phyloP scores from a whole-genome alignment of 1,284 basidiomycete genomes.

The Cutaneotrichosporon cavernicola region DNA sequence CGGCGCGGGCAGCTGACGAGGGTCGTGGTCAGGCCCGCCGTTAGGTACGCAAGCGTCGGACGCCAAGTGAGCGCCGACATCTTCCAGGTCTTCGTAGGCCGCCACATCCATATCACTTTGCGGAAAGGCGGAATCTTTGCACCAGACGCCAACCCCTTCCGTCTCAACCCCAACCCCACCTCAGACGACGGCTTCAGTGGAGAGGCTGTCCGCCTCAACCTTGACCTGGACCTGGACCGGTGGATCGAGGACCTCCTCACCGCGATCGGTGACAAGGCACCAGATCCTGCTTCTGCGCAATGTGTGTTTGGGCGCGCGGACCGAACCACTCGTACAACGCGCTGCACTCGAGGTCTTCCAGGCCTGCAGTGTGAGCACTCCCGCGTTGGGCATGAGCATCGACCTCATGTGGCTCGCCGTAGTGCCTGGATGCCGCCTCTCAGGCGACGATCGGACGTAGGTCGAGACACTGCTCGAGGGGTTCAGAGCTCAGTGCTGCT shows the following conservation, averaged over 20 bases:
- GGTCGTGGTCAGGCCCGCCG: neutral
- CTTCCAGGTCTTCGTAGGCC: no score
- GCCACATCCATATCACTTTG: no score
- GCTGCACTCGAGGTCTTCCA: constrained; percentile 46
- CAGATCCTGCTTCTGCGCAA: no score
- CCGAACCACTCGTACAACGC: constrained; percentile 53
- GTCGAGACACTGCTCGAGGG: constrained; percentile 55
- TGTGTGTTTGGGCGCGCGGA: no score
- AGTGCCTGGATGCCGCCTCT: constrained; percentile 56
- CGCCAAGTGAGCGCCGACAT: no score
- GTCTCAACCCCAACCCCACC: no score
- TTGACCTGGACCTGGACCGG: constrained; percentile 51
- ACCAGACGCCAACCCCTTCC: neutral
- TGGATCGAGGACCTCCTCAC: constrained; percentile 48
- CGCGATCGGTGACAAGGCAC: constrained; percentile 25
- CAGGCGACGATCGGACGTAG: constrained; percentile 51
- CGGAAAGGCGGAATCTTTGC: no score
- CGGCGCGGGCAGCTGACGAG: no score
- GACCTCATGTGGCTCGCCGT: constrained; percentile 57
- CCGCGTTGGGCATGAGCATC: constrained; percentile 50
- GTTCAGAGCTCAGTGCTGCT: constrained; percentile 57
- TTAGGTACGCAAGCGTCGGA: no score
- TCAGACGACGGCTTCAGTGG: constrained; percentile 14
- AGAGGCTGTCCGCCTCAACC: constrained; percentile 44
- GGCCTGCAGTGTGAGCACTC: constrained; percentile 48